Base-by-base conservation (phyloP, 2,329 filamentous ascomycete genomes). In the Triangularia setosa region DNA sequence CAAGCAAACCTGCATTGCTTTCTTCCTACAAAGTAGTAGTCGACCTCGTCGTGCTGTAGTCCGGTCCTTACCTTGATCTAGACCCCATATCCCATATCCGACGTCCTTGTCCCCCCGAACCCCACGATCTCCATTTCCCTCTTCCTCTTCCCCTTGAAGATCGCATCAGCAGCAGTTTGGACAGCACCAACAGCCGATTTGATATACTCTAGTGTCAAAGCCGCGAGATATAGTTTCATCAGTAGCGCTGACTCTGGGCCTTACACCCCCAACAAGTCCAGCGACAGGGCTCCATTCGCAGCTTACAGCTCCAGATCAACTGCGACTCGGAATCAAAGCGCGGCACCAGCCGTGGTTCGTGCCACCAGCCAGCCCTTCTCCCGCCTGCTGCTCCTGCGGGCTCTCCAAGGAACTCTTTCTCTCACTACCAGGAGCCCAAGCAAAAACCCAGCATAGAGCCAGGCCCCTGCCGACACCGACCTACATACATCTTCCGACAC, bases 291-390 rank as follows among this genome's bases (percentile, higher is more conserved):
- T 52, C 58, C 58, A 60, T 60, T 33, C 58, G 23, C 23, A 60
- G 54, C 35, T 40, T 14, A 40, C 35, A 40, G 25, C 24, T 57
- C 54, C 54, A 58, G 40, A 53, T 27, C 35, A 21, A 52, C 60
- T 48, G 53, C 63, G 40, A 67, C 58, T 61, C 65, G 64, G 65
- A 68, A 54, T 64, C 67, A 60, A 59, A 59, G 64, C 66, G 66
- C 69, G 65, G 66, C 69, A 65, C n/a, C 64, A 67, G 66, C 67
- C 62, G 66, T 48, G 40, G 25, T 68, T 71, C 68, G 70, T 72
- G 68, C 64, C 64, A 72, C 69, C 61, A 69, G 68, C 69, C 61
- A 69, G 68, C 40, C 40, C 18, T 48, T 48, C 40, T 48, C 40
- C 40, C 40, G 40, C 35, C 12, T 40, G 35, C 35, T 40, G 16